phyloP scores from a whole-genome alignment of 2,329 filamentous ascomycete species.

The Aspergillus sojae region DNA sequence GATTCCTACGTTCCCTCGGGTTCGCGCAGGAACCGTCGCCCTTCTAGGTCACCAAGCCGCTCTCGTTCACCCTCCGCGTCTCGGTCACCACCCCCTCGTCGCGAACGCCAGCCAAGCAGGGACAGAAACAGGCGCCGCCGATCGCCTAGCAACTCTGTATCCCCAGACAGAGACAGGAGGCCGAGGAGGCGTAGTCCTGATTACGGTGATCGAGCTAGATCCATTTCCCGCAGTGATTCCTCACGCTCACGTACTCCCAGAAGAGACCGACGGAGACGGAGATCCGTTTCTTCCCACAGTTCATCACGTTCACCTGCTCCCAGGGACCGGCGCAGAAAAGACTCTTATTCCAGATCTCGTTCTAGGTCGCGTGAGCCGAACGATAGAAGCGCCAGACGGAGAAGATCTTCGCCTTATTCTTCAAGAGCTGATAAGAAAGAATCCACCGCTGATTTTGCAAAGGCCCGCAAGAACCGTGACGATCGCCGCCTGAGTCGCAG shows the following conservation, averaged over 20 bases:
- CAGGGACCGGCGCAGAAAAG: slow-evolving; percentile 34
- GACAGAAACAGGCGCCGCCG: slow-evolving; percentile 36
- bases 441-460: slow-evolving; percentile 54
- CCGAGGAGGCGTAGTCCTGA: slow-evolving; percentile 40
- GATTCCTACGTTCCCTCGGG: slow-evolving; percentile 61
- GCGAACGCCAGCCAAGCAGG: slow-evolving; percentile 29
- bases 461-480: slow-evolving; percentile 47
- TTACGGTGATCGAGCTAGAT: slow-evolving; percentile 53
- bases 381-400: slow-evolving; percentile 37
- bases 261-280: slow-evolving; percentile 46
- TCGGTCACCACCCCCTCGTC: slow-evolving; percentile 34
- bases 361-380: slow-evolving; percentile 33
- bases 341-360: slow-evolving; percentile 39
- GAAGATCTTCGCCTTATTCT: slow-evolving; percentile 49
- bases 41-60: slow-evolving; percentile 35
- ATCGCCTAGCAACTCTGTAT: slow-evolving; percentile 42
- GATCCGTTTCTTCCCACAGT: slow-evolving; percentile 44
- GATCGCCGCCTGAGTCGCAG: slow-evolving; percentile 45
- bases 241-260: slow-evolving; percentile 60
- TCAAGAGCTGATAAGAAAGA: slow-evolving; percentile 45
- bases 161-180: slow-evolving; percentile 40
- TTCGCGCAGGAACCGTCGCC: slow-evolving; percentile 41
- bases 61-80: slow-evolving; percentile 38
- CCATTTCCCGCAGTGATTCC: slow-evolving; percentile 50
- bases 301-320: slow-evolving; percentile 39